Evolutionary conservation across 768 basidiomycete species (phyloP).

Genomic region (Psilocybe azurescens): DNA sequence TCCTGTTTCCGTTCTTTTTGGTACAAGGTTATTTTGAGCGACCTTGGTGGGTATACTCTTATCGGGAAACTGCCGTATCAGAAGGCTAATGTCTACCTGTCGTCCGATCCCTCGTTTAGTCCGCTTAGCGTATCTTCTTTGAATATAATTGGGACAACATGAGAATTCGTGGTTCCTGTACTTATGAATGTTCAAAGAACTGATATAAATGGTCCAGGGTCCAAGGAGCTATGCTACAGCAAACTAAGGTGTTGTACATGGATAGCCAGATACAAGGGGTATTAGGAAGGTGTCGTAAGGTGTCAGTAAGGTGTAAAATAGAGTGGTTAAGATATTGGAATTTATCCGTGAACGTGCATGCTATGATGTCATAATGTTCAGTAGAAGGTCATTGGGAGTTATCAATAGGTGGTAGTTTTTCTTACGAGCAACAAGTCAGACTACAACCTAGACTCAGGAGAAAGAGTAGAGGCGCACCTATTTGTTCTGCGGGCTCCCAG

Average conservation of each 20-base stretch:
- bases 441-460: slow-evolving; percentile 8
- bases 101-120: background rate
- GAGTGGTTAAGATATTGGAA: background rate
- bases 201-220: background rate
- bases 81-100: background rate
- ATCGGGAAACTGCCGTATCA: background rate
- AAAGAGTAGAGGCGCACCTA: slow-evolving; percentile 19
- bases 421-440: slow-evolving; percentile 6
- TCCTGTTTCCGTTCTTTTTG: background rate
- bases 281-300: background rate
- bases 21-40: background rate
- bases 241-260: background rate
- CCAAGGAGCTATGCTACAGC: background rate
- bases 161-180: background rate
- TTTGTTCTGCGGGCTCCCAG: slow-evolving; percentile 26
- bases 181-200: background rate
- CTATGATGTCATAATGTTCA: slow-evolving; percentile 19
- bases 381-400: slow-evolving; percentile 5
- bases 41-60: background rate
- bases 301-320: background rate
- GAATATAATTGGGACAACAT: background rate
- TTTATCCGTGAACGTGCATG: background rate
- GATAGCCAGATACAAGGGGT: background rate
- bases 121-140: background rate
- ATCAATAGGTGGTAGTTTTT: slow-evolving; percentile 24